Conservation (phyloP, 1,284 basidiomycete genomes). For the Inonotus hispidus region DNA sequence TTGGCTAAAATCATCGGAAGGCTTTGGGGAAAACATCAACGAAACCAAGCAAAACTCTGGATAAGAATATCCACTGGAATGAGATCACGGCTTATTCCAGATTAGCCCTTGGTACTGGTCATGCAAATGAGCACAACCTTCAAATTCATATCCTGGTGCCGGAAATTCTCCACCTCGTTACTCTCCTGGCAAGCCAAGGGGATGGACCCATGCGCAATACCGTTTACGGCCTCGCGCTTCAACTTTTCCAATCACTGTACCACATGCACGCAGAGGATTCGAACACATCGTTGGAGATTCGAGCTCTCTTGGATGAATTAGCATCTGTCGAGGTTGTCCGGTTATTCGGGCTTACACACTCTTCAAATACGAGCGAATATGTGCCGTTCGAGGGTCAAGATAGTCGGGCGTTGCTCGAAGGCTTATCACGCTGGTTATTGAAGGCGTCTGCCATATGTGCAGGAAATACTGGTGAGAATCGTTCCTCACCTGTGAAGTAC, state of each 20-base stretch:
- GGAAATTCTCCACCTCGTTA: conserved; percentile 75
- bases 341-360: conserved; percentile 68
- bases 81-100: conserved; percentile 80
- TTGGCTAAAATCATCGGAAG: conserved; percentile 30
- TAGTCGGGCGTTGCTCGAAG: conserved; percentile 62
- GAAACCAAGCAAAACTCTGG: conserved; percentile 53
- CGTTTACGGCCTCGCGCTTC: conserved; percentile 76
- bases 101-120: conserved; percentile 65
- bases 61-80: conserved; percentile 74
- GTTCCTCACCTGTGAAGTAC: neutral
- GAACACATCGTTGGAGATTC: conserved; percentile 47
- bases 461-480: conserved; percentile 58
- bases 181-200: conserved; percentile 70
- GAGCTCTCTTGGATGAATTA: conserved; percentile 57
- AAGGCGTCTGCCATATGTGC: conserved; percentile 63
- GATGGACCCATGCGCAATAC: conserved; percentile 71
- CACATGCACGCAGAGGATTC: conserved; percentile 54
- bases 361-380: conserved; percentile 54
- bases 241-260: conserved; percentile 73
- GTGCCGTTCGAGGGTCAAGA: conserved; percentile 58
- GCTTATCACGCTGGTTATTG: conserved; percentile 59
- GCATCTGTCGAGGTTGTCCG: conserved; percentile 52
- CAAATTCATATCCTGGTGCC: conserved; percentile 78
- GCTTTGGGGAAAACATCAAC: conserved; percentile 69
- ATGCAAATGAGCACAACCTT: conserved; percentile 55